Evolutionary conservation across 2,329 filamentous ascomycete genomes (phyloP).

Genomic region (Cladobotryum mycophilum): DNA sequence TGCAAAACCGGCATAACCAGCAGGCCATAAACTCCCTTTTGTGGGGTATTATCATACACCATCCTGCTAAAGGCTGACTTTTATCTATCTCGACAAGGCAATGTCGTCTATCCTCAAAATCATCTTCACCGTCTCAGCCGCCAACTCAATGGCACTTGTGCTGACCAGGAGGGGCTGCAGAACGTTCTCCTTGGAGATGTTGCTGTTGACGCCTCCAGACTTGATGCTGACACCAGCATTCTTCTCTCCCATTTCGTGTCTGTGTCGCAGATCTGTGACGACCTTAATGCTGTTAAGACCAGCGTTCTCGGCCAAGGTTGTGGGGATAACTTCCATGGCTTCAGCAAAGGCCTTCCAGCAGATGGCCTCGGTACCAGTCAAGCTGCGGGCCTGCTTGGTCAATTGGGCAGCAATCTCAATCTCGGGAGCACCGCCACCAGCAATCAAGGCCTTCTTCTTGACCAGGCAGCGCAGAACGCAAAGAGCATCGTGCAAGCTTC

Average conservation of each 20-base stretch:
- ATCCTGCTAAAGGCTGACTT: slow-evolving; percentile 22
- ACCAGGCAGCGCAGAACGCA: slow-evolving; percentile 96
- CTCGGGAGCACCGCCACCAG: slow-evolving; percentile 91
- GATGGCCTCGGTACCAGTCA: slow-evolving; percentile 89
- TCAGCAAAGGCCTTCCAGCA: slow-evolving; percentile 99
- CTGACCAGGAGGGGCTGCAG: slow-evolving; percentile 92
- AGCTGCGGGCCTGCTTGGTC: slow-evolving; percentile 70
- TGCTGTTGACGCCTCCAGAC: slow-evolving; percentile 91
- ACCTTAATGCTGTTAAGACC: slow-evolving; percentile 98
- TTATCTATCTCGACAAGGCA: slow-evolving; percentile 51
- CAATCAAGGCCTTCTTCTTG: slow-evolving; percentile 99
- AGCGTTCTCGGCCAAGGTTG: slow-evolving; percentile 93
- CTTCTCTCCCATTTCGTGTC: slow-evolving; percentile 90
- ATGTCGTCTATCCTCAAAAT: slow-evolving; percentile 64
- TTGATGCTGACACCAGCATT: slow-evolving; percentile 98
- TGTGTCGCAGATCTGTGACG: slow-evolving; percentile 88
- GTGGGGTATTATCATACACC: slow-evolving; percentile 33
- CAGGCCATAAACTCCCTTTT: slow-evolving; percentile 9
- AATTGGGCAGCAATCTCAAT: slow-evolving; percentile 91
- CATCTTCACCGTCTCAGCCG: slow-evolving; percentile 98
- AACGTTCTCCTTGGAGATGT: slow-evolving; percentile 95
- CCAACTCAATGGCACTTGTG: slow-evolving; percentile 94
- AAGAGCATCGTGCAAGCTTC: slow-evolving; percentile 91
- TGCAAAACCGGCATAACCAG: background rate
- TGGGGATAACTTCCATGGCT: slow-evolving; percentile 93